phyloP scores from a whole-genome alignment of 257 asterid species.

The Voacanga thouarsii region DNA sequence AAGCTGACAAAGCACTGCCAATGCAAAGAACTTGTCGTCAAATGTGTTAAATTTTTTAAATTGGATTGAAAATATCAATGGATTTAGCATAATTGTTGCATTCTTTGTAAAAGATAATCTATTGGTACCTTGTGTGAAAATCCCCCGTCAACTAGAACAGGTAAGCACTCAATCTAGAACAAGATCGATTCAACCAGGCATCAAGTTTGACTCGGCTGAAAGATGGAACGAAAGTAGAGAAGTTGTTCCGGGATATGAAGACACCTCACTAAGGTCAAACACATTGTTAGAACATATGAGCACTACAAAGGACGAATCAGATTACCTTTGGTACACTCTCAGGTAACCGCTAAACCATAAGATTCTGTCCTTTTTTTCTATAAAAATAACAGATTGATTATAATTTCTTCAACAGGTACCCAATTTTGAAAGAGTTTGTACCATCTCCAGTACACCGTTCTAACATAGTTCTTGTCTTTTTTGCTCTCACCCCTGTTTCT shows the following conservation, averaged over 20 bases:
- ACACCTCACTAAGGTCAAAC: constrained; percentile 39
- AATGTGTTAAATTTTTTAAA: too few relatives aligned
- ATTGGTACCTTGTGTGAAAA: background rate
- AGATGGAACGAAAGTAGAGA: constrained; percentile 62
- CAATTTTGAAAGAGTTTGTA: too few relatives aligned
- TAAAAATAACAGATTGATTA: too few relatives aligned
- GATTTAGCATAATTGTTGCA: background rate
- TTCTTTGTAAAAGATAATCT: background rate
- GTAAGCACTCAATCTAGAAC: constrained; percentile 39
- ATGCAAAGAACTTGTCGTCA: too few relatives aligned
- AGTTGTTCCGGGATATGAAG: constrained; percentile 41
- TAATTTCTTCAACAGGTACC: too few relatives aligned
- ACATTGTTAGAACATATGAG: constrained; percentile 70
- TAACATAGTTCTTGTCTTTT: background rate
- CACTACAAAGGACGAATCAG: constrained; percentile 76
- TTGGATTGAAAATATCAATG: background rate
- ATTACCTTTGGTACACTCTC: constrained; percentile 79
- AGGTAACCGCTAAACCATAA: constrained; percentile 34
- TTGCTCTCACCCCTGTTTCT: background rate
- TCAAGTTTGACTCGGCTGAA: constrained; percentile 42
- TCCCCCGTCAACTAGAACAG: constrained; percentile 27
- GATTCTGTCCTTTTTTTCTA: background rate
- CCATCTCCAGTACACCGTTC: too few relatives aligned
- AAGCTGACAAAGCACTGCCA: too few relatives aligned
- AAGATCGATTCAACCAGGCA: constrained; percentile 41